Base-by-base conservation (phyloP, 2,329 filamentous ascomycete species). In the Apiospora saccharicola region DNA sequence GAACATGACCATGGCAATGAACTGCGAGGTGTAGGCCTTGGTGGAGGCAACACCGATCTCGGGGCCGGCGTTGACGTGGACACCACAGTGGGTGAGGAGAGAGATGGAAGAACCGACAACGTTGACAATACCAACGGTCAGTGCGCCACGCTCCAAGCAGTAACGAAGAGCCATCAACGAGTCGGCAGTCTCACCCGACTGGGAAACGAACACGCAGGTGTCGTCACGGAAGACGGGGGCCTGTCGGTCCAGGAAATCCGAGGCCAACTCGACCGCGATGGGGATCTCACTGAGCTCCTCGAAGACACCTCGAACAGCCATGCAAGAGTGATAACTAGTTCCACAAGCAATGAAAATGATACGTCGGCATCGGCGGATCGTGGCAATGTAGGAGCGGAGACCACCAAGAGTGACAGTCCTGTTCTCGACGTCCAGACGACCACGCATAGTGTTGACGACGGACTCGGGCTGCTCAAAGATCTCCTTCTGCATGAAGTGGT, bases 401-500 rank as follows among this genome's bases (percentile, higher is more conserved):
- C 96, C 96, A 88, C 96, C 96, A 37, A 99, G 91, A 13, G 96
- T 98, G 79, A 99, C 95, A 72, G 91, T 93, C 90, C 97, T 97
- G 89, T 98, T 97, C 79, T 91, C 92, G 73, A 93, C 89, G 84
- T 99, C 96, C 79, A 99, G 88, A 86, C 96, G 96, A 86, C 96
- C 96, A 91, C 96, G 94, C 96, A 99, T 99, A 77, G 96, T 98
- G 90, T 99, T 99, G 87, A 99, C 92, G 74, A 99, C 94, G 19
- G 96, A 99, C 86, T 99, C 96, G 81, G 96, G 96, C 88, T 99
- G 96, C 89, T 99, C 96, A 84, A 99, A 99, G 81, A 99, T 99
- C 85, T 99, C 96, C 91, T 99, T 99, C 85, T 99, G 96, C 96
- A 99, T 99, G 89, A 98, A 99, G 88, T 99, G 96, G 84, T 99